phyloP scores from a whole-genome alignment of 23 red algal genomes.

The Gracilaria gracilis region DNA sequence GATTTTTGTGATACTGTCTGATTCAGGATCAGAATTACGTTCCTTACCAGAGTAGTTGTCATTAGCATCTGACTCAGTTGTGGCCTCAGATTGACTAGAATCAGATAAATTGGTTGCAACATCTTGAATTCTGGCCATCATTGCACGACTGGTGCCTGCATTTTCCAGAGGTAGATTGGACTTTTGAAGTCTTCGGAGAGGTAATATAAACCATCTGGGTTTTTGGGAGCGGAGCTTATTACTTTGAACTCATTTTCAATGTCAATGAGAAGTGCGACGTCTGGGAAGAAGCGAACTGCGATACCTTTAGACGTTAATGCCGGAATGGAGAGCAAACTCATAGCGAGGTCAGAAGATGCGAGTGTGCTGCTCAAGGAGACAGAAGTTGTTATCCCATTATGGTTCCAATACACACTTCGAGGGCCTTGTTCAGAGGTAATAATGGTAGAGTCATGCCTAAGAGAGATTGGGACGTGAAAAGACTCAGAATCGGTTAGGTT shows the following conservation, averaged over 20 bases:
- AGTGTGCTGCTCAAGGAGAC: conserved; percentile 34
- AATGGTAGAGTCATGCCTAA: conserved; percentile 40
- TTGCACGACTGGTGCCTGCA: neutral
- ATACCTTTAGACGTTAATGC: conserved; percentile 46
- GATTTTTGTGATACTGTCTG: neutral
- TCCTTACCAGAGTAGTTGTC: neutral
- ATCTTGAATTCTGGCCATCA: neutral
- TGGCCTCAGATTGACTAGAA: neutral
- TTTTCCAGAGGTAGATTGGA: neutral
- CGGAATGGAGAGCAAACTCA: conserved; percentile 45
- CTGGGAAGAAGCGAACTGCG: conserved; percentile 12
- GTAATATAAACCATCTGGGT: conserved; percentile 47
- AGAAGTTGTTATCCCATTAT: neutral
- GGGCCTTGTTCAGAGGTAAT: conserved; percentile 20
- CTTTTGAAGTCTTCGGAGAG: neutral
- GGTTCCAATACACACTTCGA: conserved; percentile 7
- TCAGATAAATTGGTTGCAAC: neutral
- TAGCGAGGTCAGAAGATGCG: conserved; percentile 21
- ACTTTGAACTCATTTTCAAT: conserved; percentile 4
- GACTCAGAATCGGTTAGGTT: neutral
- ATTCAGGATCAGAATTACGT: neutral
- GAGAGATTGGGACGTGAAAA: conserved; percentile 15
- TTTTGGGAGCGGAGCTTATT: conserved; percentile 15
- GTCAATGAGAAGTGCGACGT: conserved; percentile 31
- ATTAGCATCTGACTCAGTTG: neutral